phyloP scores from a whole-genome alignment of 2,329 filamentous ascomycete genomes.

The Monosporascus sp. region DNA sequence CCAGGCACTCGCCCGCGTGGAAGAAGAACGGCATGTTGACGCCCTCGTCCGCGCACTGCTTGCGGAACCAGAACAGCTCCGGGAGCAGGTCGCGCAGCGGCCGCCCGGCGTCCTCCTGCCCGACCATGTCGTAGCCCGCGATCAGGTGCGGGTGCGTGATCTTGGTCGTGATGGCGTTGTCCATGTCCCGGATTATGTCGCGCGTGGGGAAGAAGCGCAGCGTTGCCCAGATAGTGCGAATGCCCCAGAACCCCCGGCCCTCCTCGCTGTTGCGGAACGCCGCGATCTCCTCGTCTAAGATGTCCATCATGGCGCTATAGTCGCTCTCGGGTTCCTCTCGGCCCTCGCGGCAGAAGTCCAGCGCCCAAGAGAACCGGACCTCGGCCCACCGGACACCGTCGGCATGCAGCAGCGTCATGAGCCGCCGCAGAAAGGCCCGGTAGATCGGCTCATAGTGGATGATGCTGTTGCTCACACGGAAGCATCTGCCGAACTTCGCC shows the following conservation, averaged over 20 bases:
- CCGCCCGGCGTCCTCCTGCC: constrained; percentile 76
- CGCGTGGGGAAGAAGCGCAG: constrained; percentile 61
- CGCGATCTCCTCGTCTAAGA: constrained; percentile 72
- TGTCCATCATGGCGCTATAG: constrained; percentile 64
- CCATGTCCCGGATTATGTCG: constrained; percentile 73
- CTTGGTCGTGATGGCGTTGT: constrained; percentile 80
- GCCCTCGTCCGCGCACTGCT: constrained; percentile 70
- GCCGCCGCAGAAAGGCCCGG: constrained; percentile 64
- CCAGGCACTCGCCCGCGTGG: constrained; percentile 85
- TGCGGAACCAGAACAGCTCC: constrained; percentile 89
- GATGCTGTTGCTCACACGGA: constrained; percentile 67
- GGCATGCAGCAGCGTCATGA: constrained; percentile 66
- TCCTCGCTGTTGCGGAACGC: constrained; percentile 67
- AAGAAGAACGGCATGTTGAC: constrained; percentile 92
- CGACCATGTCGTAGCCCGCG: constrained; percentile 84
- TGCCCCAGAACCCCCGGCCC: constrained; percentile 76
- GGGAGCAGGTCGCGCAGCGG: constrained; percentile 73
- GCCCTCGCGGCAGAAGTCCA: constrained; percentile 62
- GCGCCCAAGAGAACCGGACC: constrained; percentile 66
- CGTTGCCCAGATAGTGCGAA: constrained; percentile 79
- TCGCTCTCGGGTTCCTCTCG: constrained; percentile 61
- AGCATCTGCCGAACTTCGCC: constrained; percentile 73
- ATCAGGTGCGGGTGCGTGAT: constrained; percentile 72
- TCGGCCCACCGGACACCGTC: constrained; percentile 87
- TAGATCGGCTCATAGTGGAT: constrained; percentile 90